phyloP scores from a whole-genome alignment of 2,329 filamentous ascomycete genomes.

The Macrophomina phaseolina region DNA sequence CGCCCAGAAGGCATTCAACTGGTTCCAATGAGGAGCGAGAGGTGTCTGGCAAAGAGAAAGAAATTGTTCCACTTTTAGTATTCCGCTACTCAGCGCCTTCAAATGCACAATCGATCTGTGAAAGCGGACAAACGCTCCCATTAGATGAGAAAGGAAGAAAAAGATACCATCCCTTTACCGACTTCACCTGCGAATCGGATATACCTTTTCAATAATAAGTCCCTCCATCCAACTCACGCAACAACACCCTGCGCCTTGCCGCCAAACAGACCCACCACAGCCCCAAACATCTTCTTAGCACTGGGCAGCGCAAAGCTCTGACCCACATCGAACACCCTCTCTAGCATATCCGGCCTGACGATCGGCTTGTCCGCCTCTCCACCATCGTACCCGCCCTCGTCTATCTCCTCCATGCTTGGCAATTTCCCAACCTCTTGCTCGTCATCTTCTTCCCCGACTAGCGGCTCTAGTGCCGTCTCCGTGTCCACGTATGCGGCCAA shows the following conservation, averaged over 20 bases:
- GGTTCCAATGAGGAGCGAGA: no score
- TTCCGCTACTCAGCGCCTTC: no score
- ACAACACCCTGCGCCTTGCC: constrained; percentile 53
- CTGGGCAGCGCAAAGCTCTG: constrained; percentile 73
- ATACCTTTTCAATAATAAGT: no score
- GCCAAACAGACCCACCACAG: constrained; percentile 69
- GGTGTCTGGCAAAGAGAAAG: no score
- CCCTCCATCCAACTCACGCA: background rate
- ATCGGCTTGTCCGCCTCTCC: constrained; percentile 62
- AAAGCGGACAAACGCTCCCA: no score
- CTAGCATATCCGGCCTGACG: constrained; percentile 70
- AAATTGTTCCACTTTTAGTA: no score
- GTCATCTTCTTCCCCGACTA: constrained; percentile 38
- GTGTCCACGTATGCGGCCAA: constrained; percentile 37
- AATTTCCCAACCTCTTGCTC: constrained; percentile 17
- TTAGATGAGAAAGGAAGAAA: no score
- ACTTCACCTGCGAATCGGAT: no score
- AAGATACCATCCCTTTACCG: no score
- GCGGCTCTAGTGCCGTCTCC: constrained; percentile 27
- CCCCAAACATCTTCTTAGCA: constrained; percentile 77
- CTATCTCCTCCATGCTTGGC: constrained; percentile 39
- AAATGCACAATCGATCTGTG: no score
- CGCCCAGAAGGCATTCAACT: no score
- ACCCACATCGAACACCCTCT: constrained; percentile 72
- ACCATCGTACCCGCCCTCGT: constrained; percentile 32